Base-by-base conservation (phyloP, 1,284 basidiomycete genomes). In the Tilletia caries region DNA sequence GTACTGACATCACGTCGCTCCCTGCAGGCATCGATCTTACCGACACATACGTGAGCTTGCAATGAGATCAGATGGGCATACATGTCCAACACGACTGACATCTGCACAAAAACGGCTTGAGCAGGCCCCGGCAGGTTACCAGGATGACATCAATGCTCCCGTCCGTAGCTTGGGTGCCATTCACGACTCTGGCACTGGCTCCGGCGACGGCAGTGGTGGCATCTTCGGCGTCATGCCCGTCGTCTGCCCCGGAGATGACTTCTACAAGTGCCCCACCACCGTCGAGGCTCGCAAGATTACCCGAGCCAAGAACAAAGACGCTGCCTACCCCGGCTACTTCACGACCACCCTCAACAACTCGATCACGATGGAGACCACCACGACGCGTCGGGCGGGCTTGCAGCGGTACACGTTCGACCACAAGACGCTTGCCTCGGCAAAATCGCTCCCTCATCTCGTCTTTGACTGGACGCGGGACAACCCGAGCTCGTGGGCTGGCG, bases 401-500 rank as follows among this genome's bases (percentile, higher is more conserved):
- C 67, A 76, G 6, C 70, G 75, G 33, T 81, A 77, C 64, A 79
- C 77, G 0, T 81, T 75, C 68, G 73, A 76, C 1, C 34, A 68
- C 1, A 34, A 13, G 10, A 64, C 70, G 46, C 71, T 80, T 58
- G 64, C 60, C 41, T 25, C 58, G 33, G 62, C 68, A 27, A 52
- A 71, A 50, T 71, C 68, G 3, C 66, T 3, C 18, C 77, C 79
- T 8, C 70, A 71, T 23, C 64, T 80, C 18, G 77, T 80, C 13
- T 70, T 76, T 37, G 79, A 80, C 67, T 78, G 76, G 75, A 75
- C 79, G 41, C 77, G 79, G 65, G 79, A 80, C 50, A 73, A 72
- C 32, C 79, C 79, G 4, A 74, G 76, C 3, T 76, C 77, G 0
- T 76, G 75, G 64, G 54, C 68, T 1, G 75, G 74, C 8, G 77